Evolutionary conservation across 495 filamentous ascomycete species (phyloP), one percentile per base, ranked within the genome.

Genomic region (Talaromyces borbonicus): DNA sequence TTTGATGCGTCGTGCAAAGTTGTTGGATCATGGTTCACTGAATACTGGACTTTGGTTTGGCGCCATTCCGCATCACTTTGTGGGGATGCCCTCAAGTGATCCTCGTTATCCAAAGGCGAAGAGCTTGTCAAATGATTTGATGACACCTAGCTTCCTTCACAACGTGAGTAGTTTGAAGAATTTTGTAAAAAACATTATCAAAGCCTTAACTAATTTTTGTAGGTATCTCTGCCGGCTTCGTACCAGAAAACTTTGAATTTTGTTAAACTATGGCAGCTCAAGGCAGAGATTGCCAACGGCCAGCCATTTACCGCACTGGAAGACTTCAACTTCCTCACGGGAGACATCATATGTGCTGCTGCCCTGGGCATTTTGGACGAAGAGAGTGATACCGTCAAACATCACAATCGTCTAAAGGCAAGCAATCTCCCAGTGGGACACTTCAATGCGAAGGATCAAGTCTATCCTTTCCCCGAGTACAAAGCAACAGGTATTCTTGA

Each of bases 71-170:
- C 26, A 29, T 29, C 26, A 29, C 26, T 29, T 29, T 29, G 26
- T 29, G 26, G 26, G 26, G 5, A 29, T 29, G 26, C 26, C 26
- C 6, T 29, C 26, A 6, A 29, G 26, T 11, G 26, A 29, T 11
- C 26, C 26, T 5, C 26, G 26, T 6, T 29, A 29, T 29, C 26
- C 26, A 29, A 29, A 29, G 26, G 26, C 26, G 26, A 29, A 29
- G 26, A 29, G 26, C 11, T 29, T 29, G 26, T 29, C 26, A 5
- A 55, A 54, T 24, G 63, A 68, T 35, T 38, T 66, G 20, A 71
- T 71, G 66, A 55, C 60, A 8, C 59, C 62, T 0, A 49, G 36
- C 1, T 69, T 68, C 43, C 46, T 69, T 15, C 49, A 54, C 18
- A 39, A 61, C 35, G 55, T 67, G 30, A 60, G 52, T 31, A 61